Evolutionary conservation across 1,284 basidiomycete species (phyloP).

Genomic region (Spongiforma sp.): DNA sequence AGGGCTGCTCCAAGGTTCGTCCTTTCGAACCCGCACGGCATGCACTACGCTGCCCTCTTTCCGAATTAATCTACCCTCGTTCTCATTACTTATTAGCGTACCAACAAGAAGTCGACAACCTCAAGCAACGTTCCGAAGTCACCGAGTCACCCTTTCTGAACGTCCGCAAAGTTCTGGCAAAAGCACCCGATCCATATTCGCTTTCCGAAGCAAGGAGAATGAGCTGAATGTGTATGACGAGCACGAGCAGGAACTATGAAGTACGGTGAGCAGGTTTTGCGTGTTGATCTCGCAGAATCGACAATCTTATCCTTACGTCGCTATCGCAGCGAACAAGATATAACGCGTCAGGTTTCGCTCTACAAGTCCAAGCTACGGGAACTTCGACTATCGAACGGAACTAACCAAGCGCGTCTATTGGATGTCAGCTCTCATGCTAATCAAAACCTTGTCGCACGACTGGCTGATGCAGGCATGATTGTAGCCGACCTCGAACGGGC

Average conservation of each 20-base stretch:
- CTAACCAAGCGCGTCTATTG: conserved; percentile 88
- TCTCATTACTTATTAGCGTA: conserved; percentile 70
- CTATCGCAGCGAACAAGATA: no score
- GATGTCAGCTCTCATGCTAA: conserved; percentile 92
- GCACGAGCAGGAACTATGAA: no score
- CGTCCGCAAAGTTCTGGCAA: conserved; percentile 92
- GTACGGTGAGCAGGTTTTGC: no score
- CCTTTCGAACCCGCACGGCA: background rate
- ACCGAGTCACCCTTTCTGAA: conserved; percentile 95
- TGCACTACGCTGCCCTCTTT: no score
- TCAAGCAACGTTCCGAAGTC: conserved; percentile 90
- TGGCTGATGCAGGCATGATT: conserved; percentile 92
- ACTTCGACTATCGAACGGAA: conserved; percentile 89
- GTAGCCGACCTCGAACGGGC: conserved; percentile 92
- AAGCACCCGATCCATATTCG: conserved; percentile 96
- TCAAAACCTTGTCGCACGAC: conserved; percentile 86
- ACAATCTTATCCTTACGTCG: no score
- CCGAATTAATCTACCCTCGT: no score
- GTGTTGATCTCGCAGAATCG: no score
- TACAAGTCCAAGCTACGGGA: conserved; percentile 90
- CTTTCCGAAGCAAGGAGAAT: conserved; percentile 96
- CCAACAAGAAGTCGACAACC: conserved; percentile 94
- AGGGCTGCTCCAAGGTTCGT: conserved; percentile 79
- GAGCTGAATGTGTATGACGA: no score
- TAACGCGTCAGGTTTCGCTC: conserved; percentile 85